Evolutionary conservation across 176 grass and related monocot genomes (phyloP), one percentile per base, ranked within the genome.

Genomic region (Oryza officinalis): DNA sequence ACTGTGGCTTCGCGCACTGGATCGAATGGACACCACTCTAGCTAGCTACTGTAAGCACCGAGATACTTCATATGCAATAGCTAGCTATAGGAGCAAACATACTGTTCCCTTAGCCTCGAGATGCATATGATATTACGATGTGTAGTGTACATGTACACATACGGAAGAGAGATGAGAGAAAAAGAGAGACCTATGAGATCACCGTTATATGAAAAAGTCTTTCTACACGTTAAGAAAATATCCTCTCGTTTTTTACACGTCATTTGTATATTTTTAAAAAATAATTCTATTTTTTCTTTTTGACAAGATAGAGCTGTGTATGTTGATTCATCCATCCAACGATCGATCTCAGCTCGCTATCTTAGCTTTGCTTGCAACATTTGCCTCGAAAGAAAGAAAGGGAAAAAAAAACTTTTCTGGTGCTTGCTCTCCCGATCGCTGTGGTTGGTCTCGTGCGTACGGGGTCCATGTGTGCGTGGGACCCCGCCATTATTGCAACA

Each of bases 401-500:
- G 5, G 6, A 35, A 6, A 47, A 47, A 57, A 57, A 57, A 87
- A 72, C 66, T 86, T 83, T 86, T 80, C 65, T 69, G 86, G 73
- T 69, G 41, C 27, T 26, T 8, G 20, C 13, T 11, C 25, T 72
- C 15, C 17, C 65, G 44, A 81, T 75, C 26, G 8, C 83, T 81
- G 70, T 65, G 80, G 65, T 82, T 84, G 84, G 87, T 75, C 90
- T 72, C 69, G 84, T 46, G 81, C 81, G 88, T 93, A 93, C 88
- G 65, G 65, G 20, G 63, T 25, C 80, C 75, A 67, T 86, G 59
- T 89, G 84, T 86, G 81, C 44, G 87, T 38, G 87, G 85, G 73
- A 13, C 89, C 87, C 89, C 38, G 47, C 63, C 93, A 95, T 92
- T 95, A 95, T 95, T 95, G 90, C 67, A 45, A 85, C 82, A 84